These are phyloP conservation scores for Phytophthora cryptogea DNA, from an alignment of 352 stramenopile species.

Conservation along the genomic window DNA sequence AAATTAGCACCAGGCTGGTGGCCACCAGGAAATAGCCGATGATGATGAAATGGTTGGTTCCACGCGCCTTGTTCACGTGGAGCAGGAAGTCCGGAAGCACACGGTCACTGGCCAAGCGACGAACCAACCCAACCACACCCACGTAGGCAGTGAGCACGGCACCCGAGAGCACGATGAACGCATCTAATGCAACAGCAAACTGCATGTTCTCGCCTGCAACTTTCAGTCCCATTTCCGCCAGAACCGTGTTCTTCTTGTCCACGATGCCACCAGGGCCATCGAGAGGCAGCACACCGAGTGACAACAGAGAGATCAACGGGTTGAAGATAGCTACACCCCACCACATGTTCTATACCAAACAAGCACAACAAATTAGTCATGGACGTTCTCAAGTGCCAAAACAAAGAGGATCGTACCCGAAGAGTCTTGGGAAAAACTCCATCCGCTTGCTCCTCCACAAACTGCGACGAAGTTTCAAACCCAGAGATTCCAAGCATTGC, in stretches of 20 bases:
- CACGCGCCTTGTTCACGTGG: constrained; percentile 76
- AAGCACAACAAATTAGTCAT: not conserved
- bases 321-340: constrained; percentile 95
- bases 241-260: constrained; percentile 87
- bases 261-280: constrained; percentile 73
- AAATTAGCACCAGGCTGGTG: constrained; percentile 89
- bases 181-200: constrained; percentile 86
- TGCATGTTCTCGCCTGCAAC: constrained; percentile 80
- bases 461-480: constrained; percentile 95
- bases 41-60: constrained; percentile 94
- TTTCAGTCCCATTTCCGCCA: constrained; percentile 90
- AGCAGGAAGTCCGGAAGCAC: constrained; percentile 85
- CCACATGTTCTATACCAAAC: constrained; percentile 90
- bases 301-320: constrained; percentile 91
- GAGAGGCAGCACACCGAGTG: constrained; percentile 89
- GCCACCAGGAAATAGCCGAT: constrained; percentile 90
- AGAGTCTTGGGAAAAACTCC: constrained; percentile 95
- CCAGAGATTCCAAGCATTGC: constrained; percentile 96
- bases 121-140: constrained; percentile 91
- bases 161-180: constrained; percentile 94
- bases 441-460: constrained; percentile 95
- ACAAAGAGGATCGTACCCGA: constrained; percentile 39
- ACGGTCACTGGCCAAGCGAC: constrained; percentile 92
- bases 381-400: not conserved
- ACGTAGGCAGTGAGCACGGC: constrained; percentile 94